Evolutionary conservation across 352 stramenopile species (phyloP).

Genomic region (Saprolegnia parasitica): DNA sequence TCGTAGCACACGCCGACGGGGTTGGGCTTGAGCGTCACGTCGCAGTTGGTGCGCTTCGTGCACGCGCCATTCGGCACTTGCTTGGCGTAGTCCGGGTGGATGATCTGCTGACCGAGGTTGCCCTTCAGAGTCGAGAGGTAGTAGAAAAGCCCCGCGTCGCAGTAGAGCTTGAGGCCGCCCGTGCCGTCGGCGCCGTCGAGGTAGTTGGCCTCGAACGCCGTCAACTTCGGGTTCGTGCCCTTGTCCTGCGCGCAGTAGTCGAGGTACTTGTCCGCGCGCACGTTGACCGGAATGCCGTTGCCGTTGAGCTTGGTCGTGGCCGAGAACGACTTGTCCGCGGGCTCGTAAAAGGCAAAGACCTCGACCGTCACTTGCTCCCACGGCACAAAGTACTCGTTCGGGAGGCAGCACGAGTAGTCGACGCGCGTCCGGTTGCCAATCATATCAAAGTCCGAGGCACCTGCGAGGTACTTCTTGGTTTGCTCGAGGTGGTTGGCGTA

Average conservation of each 20-base stretch:
- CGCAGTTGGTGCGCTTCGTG: slow-evolving; percentile 19
- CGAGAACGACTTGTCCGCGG: background rate
- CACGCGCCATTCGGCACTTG: slow-evolving; percentile 9
- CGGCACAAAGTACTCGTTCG: slow-evolving; percentile 26
- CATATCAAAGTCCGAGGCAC: slow-evolving; percentile 17
- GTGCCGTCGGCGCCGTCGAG: slow-evolving; percentile 18
- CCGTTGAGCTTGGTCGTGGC: background rate
- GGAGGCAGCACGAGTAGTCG: slow-evolving; percentile 24
- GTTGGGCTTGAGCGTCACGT: slow-evolving; percentile 27
- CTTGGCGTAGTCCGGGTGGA: slow-evolving; percentile 10
- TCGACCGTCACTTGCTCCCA: slow-evolving; percentile 18
- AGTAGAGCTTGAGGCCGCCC: slow-evolving; percentile 15
- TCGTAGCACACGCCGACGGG: background rate
- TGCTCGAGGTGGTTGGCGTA: slow-evolving; percentile 18
- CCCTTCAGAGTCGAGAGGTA: slow-evolving; percentile 15
- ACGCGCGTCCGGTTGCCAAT: slow-evolving; percentile 26
- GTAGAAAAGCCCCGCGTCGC: background rate
- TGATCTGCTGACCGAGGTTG: slow-evolving; percentile 16
- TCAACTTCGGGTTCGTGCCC: background rate
- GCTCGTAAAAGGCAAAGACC: slow-evolving; percentile 5
- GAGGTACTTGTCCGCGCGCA: slow-evolving; percentile 26
- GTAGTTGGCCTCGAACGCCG: background rate
- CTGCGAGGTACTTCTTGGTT: slow-evolving; percentile 16
- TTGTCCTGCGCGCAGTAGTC: slow-evolving; percentile 5
- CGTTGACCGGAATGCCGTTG: slow-evolving; percentile 8